These are phyloP conservation scores for Abelmoschus esculentus DNA, from an alignment of 345 rosid species.

Conservation along the genomic window DNA sequence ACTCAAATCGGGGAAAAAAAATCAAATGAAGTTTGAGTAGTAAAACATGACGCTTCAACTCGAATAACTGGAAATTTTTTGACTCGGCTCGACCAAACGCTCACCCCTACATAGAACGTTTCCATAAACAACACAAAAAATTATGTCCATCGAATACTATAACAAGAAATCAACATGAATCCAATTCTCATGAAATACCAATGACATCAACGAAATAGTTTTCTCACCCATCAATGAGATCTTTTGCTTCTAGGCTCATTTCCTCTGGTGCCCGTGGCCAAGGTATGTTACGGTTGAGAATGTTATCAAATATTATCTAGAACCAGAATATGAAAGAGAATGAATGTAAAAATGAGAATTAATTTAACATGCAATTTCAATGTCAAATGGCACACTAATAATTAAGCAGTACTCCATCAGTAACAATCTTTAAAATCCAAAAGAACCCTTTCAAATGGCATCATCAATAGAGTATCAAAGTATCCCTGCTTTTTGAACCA, in stretches of 20 bases:
- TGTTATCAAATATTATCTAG: conserved; percentile 91
- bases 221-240: conserved; percentile 77
- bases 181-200: background rate
- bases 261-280: conserved; percentile 86
- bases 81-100: too few relatives aligned
- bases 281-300: conserved; percentile 96
- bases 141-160: background rate
- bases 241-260: conserved; percentile 84
- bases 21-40: too few relatives aligned
- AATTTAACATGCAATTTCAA: background rate
- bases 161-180: background rate
- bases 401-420: background rate
- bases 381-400: background rate
- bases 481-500: background rate
- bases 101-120: background rate
- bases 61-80: too few relatives aligned
- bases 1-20: too few relatives aligned
- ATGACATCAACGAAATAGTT: background rate
- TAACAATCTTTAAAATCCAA: background rate
- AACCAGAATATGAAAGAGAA: conserved; percentile 26
- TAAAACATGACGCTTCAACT: too few relatives aligned
- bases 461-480: background rate
- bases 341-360: background rate
- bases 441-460: background rate
- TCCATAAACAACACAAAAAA: background rate